Evolutionary conservation across 306 rosid species (phyloP).

Genomic region (Fragaria iinumae): DNA sequence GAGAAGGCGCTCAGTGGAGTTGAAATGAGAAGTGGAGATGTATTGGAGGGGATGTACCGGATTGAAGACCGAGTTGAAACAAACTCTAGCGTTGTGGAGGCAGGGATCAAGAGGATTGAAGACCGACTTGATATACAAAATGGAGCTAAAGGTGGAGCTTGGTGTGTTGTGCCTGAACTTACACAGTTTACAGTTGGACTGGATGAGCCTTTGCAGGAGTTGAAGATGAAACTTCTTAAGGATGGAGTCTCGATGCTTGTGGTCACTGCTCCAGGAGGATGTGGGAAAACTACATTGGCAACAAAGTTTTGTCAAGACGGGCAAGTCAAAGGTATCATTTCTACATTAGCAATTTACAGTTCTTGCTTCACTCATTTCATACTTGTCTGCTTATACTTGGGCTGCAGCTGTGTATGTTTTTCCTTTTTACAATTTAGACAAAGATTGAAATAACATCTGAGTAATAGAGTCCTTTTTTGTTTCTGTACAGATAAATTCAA

Average conservation of each 20-base stretch:
- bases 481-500: constrained; percentile 42
- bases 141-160: neutral
- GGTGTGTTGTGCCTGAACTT: constrained; percentile 39
- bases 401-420: neutral
- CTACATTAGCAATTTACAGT: neutral
- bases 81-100: neutral
- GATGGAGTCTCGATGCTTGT: constrained; percentile 32
- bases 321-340: neutral
- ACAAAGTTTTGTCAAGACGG: constrained; percentile 6
- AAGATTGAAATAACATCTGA: neutral
- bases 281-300: constrained; percentile 8
- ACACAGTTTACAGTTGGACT: constrained; percentile 45
- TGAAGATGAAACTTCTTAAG: constrained; percentile 42
- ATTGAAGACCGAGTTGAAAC: neutral
- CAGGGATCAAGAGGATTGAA: neutral
- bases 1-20: neutral
- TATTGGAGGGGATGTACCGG: neutral
- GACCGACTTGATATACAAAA: neutral
- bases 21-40: neutral
- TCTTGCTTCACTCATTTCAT: neutral
- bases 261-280: constrained; percentile 19
- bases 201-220: constrained; percentile 42
- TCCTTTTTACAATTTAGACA: neutral
- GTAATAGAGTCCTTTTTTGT: neutral
- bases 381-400: neutral